Base-by-base conservation (phyloP, 306 rosid species). In the Trifolium pratense region DNA sequence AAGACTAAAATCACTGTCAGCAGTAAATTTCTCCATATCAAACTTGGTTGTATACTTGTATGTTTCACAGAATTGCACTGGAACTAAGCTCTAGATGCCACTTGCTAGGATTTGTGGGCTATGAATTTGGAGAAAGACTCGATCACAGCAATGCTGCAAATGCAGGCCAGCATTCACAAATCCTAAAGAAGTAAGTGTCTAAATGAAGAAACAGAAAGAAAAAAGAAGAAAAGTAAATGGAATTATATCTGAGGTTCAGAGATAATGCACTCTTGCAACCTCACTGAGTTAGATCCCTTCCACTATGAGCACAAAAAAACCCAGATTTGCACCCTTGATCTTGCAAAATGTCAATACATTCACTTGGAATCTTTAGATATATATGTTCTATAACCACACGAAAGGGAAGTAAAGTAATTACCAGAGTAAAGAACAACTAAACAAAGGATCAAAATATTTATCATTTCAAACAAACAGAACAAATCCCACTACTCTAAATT, bases 401-500 rank as follows among this genome's bases (percentile, higher is more conserved):
- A 59, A 15, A n/a, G 25, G 67, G 23, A 34, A 34, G 9, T 43
- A 36, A 34, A 34, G 9, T 43, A 36, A 62, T 48, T 34, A 62
- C 29, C 48, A 34, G 26, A 34, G 46, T 62, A 62, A 62, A 62
- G 43, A 34, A 17, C 26, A 62, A 62, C n/a, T 32, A 21, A 0
- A 17, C 68, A 62, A 36, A 17, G 26, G 26, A 62, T 36, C 48
- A 17, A 13, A 9, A 34, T 62, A 36, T 17, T 32, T 21, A 3
- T 40, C 20, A 0, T 65, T 65, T 65, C 12, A 16, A 56, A 25
- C 59, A 16, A 60, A 59, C 68, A 72, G 7, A 72, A 73, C 69
- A 73, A 73, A 60, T 45, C 59, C 59, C 12, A 60, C 31, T 63
- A 48, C 18, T 21, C 21, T 40, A 53, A 64, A 64, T 20, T 64